Evolutionary conservation across 2,329 filamentous ascomycete genomes (phyloP).

Genomic region (Claviceps sp.): DNA sequence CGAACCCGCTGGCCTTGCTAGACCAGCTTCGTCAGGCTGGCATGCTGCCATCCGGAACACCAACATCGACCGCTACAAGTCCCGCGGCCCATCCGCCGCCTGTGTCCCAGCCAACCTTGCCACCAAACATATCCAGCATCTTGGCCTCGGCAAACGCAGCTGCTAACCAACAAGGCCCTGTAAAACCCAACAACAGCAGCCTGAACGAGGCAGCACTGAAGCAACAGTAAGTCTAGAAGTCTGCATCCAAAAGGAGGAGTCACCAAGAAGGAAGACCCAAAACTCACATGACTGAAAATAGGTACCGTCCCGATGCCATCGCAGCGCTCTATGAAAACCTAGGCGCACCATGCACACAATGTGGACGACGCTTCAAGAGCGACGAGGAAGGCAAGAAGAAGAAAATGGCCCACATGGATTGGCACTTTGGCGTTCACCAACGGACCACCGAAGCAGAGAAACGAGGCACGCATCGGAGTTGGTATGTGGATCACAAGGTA

Average conservation of each 20-base stretch:
- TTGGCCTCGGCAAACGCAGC: slow-evolving; percentile 20
- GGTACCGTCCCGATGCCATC: slow-evolving; percentile 62
- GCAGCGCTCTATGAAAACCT: slow-evolving; percentile 65
- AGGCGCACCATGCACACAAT: slow-evolving; percentile 80
- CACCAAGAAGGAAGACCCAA: background rate
- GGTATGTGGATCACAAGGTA: slow-evolving; percentile 84
- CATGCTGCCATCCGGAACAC: slow-evolving; percentile 38
- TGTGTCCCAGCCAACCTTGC: slow-evolving; percentile 18
- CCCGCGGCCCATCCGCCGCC: slow-evolving; percentile 17
- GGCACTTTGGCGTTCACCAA: slow-evolving; percentile 92
- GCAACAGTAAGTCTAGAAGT: slow-evolving; percentile 41
- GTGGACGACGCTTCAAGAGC: slow-evolving; percentile 71
- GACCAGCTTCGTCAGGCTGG: slow-evolving; percentile 56
- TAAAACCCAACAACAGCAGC: slow-evolving; percentile 35
- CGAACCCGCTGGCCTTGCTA: slow-evolving; percentile 46
- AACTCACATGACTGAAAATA: background rate
- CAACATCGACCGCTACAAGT: slow-evolving; percentile 22
- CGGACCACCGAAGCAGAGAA: slow-evolving; percentile 77
- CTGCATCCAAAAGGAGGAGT: background rate
- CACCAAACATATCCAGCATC: slow-evolving; percentile 23
- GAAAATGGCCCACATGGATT: slow-evolving; percentile 90
- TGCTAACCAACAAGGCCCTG: slow-evolving; percentile 12
- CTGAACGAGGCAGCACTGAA: slow-evolving; percentile 59
- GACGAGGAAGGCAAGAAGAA: slow-evolving; percentile 67
- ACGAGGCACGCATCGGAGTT: slow-evolving; percentile 79